Conservation (phyloP, 495 filamentous ascomycete genomes). For the Xylaria sp. region DNA sequence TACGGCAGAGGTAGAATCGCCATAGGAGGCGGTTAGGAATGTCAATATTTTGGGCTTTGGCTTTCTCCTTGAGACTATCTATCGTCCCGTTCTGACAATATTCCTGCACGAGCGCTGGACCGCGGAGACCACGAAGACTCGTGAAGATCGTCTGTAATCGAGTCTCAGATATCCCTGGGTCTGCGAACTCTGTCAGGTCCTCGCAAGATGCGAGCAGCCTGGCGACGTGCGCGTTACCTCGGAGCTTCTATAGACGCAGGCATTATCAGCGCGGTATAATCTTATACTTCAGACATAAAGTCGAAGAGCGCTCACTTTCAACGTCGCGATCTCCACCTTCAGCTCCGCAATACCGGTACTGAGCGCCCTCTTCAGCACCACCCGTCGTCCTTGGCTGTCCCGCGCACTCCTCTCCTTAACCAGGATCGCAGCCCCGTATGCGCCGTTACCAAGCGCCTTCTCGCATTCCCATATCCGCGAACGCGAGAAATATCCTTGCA, state of each 20-base stretch:
- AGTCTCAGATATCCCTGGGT: no score
- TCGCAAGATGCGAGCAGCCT: neutral
- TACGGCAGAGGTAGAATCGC: neutral
- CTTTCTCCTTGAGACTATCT: neutral
- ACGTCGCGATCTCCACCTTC: neutral
- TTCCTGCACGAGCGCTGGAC: neutral
- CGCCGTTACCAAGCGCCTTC: conserved; percentile 6
- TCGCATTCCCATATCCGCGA: neutral
- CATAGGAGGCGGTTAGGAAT: neutral
- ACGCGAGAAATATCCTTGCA: neutral
- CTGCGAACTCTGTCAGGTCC: neutral
- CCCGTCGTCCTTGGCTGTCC: neutral
- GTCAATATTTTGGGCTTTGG: neutral
- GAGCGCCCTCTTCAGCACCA: neutral
- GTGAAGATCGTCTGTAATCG: neutral
- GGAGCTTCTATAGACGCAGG: neutral
- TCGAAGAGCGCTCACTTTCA: neutral
- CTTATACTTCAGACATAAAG: no score
- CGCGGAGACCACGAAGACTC: neutral
- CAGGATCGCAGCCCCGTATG: neutral
- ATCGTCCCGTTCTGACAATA: neutral
- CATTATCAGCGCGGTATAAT: neutral
- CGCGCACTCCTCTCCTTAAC: neutral
- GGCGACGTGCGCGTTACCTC: neutral
- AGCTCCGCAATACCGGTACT: neutral